A percentile compares a stretch with the other conserved stretches of the same genome.
Evolutionary conservation across 2,329 filamentous ascomycete genomes (phyloP).

Genomic region (Xylariaceae sp.): DNA sequence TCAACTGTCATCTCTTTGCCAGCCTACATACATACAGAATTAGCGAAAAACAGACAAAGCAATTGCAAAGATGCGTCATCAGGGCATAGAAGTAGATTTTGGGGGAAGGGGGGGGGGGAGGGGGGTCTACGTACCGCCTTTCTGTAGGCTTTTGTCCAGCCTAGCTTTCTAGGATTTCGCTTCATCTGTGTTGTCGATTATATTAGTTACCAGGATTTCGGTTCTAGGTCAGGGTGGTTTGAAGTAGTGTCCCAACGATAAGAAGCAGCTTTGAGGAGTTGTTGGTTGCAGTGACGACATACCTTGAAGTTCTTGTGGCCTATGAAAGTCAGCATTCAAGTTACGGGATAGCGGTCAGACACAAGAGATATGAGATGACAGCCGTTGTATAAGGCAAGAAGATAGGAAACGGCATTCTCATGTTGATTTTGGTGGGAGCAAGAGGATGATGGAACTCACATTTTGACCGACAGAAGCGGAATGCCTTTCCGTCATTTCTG

Average conservation of each 20-base stretch:
- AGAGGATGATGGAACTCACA: background rate
- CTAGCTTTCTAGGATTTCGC: constrained; percentile 93
- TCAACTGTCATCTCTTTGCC: constrained; percentile 83
- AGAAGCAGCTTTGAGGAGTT: background rate
- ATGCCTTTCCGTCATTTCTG: constrained; percentile 18
- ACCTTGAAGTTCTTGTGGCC: constrained; percentile 25
- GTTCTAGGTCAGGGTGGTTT: no score
- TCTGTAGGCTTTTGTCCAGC: constrained; percentile 72
- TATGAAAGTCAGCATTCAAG: constrained; percentile 23
- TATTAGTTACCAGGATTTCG: no score
- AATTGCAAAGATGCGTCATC: no score
- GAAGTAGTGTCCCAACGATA: no score
- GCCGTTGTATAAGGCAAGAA: no score
- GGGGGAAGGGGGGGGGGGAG: no score
- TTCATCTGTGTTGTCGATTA: no score
- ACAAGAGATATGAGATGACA: no score
- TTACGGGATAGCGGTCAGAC: no score
- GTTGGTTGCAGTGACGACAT: background rate
- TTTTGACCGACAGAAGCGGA: constrained; percentile 19
- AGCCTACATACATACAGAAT: constrained; percentile 34
- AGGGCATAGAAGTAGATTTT: no score
- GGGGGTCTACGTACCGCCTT: constrained; percentile 9
- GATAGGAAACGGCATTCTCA: background rate
- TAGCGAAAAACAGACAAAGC: background rate
- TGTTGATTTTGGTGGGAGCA: background rate